A percentile compares a stretch with the other conserved stretches of the same genome.
Evolutionary conservation across 139 green algal genomes (phyloP).

Genomic region (Monoraphidium neglectum): DNA sequence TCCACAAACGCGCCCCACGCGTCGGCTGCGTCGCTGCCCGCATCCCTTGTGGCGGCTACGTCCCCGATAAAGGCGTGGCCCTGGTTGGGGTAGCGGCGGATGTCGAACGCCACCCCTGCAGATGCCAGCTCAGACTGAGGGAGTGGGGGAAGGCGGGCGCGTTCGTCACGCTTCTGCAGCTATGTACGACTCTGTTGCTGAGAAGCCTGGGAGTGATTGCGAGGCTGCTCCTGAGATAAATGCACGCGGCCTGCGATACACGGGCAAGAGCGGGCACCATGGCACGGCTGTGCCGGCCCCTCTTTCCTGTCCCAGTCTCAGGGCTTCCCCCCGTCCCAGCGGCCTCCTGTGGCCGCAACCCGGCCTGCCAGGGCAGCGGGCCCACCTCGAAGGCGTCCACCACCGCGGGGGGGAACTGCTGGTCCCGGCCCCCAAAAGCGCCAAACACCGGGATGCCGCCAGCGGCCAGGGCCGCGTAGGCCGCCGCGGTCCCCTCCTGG

Average conservation of each 20-base stretch:
- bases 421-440: conserved; percentile 10
- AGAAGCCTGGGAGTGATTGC: no score
- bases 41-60: not conserved
- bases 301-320: no score
- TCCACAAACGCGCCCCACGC: no score
- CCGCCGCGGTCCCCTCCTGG: conserved; percentile 2
- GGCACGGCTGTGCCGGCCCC: no score
- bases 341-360: not conserved
- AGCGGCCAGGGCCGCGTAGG: not conserved
- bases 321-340: no score
- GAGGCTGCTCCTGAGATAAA: no score
- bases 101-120: not conserved
- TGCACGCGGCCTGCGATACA: no score
- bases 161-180: not conserved
- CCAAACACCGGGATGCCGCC: conserved; percentile 4
- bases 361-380: not conserved
- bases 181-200: no score
- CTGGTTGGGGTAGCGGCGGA: conserved; percentile 17
- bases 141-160: not conserved
- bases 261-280: no score
- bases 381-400: conserved; percentile 22
- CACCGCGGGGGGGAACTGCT: conserved; percentile 14
- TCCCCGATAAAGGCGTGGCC: conserved; percentile 27
- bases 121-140: conserved; percentile 10
- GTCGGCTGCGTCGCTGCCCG: no score